These are phyloP conservation scores for Fusarium sp. DNA, from an alignment of 2,329 filamentous ascomycete genomes.

Conservation along the genomic window DNA sequence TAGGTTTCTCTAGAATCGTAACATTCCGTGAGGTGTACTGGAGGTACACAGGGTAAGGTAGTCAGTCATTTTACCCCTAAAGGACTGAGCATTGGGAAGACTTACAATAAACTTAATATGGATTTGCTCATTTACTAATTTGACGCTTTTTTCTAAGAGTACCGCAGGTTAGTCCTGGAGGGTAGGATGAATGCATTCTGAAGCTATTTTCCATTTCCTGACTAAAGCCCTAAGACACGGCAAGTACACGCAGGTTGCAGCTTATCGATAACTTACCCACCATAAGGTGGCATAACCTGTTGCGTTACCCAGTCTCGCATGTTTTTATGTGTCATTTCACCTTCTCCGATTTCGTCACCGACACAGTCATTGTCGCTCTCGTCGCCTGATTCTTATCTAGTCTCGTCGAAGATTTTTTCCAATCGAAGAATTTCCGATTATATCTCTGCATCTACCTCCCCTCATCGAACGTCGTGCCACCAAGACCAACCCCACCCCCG, in stretches of 20 bases:
- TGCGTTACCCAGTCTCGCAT: background rate
- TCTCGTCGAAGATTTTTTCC: conserved; percentile 17
- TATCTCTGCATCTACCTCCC: conserved; percentile 9
- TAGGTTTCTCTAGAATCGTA: conserved; percentile 14
- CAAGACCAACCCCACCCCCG: conserved; percentile 13
- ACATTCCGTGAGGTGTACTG: background rate
- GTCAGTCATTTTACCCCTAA: conserved; percentile 23
- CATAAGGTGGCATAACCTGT: no score
- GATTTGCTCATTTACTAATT: conserved; percentile 11
- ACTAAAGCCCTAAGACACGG: no score
- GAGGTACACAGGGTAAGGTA: background rate
- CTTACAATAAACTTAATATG: conserved; percentile 36
- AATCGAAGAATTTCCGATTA: conserved; percentile 15
- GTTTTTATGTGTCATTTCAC: conserved; percentile 42
- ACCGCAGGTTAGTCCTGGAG: no score
- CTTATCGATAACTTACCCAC: no score
- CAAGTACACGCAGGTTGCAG: no score
- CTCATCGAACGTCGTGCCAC: conserved; percentile 8
- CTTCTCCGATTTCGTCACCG: conserved; percentile 28
- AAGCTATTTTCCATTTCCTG: no score
- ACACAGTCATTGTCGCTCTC: conserved; percentile 34
- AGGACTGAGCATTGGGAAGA: conserved; percentile 7
- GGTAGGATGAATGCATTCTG: no score
- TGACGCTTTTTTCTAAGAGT: background rate
- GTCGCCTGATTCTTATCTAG: background rate